Evolutionary conservation across 768 basidiomycete species (phyloP), one percentile per base, ranked within the genome.

Genomic region (Pholiota molesta): DNA sequence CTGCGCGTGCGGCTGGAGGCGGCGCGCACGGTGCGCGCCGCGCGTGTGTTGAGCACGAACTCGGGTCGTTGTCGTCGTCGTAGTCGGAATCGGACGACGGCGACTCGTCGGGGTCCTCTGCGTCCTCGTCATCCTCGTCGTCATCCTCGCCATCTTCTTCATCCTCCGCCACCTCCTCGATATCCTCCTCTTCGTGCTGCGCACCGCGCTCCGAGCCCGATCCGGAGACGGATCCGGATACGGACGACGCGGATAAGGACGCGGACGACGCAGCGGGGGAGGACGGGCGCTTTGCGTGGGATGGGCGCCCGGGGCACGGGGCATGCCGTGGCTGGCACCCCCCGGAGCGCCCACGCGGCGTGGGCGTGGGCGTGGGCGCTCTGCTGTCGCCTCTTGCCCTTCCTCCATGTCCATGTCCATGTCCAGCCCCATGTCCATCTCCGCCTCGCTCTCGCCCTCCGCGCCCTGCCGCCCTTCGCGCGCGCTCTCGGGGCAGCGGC

Each of bases 1-100:
- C 33, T 59, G 53, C 45, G 54, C 23, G 39, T 7, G 53, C 39
- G 16, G 21, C n/a, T 29, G 49, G 49, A 60, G 42, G 26, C 49
- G 52, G 49, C 63, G 56, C 63, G 61, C 40, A 64, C 65, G 3
- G 70, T 58, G 8, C 71, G 65, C 16, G 56, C n/a, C 11, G 53
- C 26, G 44, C 56, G 56, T 23, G 56, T 47, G 56, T 44, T 47
- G 28, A 71, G 71, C 19, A 75, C 70, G 58, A 74, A 77, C 66
- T 77, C 74, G 72, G 69, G 49, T 71, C 75, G 60, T 72, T 69
- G 29, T 71, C 68, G 35, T 75, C 72, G 59, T 68, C 72, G 45
- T 71, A 45, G 31, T 57, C 55, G 16, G 49, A 44, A 14, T 64
- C 16, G 9, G 51, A 52, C 5, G 49, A 52, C 4, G 35, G 59